Evolutionary conservation across 352 stramenopile species (phyloP).

Genomic region (Thraustotheca clavata): DNA sequence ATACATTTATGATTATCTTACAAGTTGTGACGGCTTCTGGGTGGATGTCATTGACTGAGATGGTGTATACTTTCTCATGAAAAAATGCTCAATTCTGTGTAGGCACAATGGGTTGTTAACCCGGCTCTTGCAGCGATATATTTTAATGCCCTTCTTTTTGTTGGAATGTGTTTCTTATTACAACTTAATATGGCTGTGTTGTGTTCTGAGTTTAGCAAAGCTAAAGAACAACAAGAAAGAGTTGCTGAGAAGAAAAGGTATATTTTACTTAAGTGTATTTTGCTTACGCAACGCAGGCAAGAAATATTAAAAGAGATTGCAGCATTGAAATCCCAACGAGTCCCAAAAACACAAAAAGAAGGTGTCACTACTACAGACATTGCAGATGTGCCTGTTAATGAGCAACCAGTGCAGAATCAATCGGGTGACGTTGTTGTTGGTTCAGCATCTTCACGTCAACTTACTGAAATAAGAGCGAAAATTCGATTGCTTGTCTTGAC

Average conservation of each 20-base stretch:
- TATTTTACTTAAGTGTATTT: neutral
- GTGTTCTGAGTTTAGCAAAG: conserved; percentile 30
- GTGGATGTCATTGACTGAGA: conserved; percentile 53
- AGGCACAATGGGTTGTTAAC: conserved; percentile 31
- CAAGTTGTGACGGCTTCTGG: conserved; percentile 72
- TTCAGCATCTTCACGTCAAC: neutral
- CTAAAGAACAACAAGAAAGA: neutral
- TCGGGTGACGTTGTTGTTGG: neutral
- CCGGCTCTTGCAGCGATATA: conserved; percentile 66
- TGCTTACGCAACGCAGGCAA: neutral
- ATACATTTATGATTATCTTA: conserved; percentile 89
- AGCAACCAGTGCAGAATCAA: neutral
- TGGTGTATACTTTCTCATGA: conserved; percentile 23
- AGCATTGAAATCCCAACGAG: no score
- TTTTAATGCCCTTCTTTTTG: conserved; percentile 87
- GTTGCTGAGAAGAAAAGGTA: neutral
- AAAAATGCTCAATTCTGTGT: conserved; percentile 1
- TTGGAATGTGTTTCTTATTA: conserved; percentile 59
- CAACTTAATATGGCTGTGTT: conserved; percentile 50
- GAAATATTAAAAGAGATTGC: no score
- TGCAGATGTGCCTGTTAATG: neutral
- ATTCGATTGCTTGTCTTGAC: neutral
- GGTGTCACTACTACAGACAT: neutral
- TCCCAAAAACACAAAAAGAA: neutral
- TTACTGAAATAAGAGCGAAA: neutral